A percentile compares a stretch with the other conserved stretches of the same genome.
Conservation (phyloP, 2,329 filamentous ascomycete species). For the Aspergillus candidus region DNA sequence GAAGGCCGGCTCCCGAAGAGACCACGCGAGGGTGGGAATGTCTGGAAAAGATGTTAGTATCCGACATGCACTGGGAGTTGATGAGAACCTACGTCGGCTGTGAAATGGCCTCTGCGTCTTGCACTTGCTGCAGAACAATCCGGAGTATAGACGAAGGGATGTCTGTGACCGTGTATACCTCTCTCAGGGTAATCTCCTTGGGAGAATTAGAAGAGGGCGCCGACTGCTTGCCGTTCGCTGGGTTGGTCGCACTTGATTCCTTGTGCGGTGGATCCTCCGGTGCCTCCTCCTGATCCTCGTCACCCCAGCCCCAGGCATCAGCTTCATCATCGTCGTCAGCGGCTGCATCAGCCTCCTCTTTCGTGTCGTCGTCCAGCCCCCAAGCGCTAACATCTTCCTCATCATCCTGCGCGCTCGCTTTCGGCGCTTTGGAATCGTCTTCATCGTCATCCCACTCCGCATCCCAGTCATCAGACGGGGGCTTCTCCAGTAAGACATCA, state of each 20-base stretch:
- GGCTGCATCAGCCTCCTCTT: constrained; percentile 9
- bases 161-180: constrained; percentile 82
- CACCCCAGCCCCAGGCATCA: constrained; percentile 83
- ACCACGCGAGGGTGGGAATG: constrained; percentile 33
- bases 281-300: constrained; percentile 48
- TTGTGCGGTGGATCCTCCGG: constrained; percentile 18
- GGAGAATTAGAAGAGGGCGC: constrained; percentile 16
- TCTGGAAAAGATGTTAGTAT: constrained; percentile 16
- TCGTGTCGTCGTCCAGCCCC: constrained; percentile 43
- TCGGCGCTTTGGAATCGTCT: constrained; percentile 21
- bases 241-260: constrained; percentile 12
- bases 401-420: constrained; percentile 23
- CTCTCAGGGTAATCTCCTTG: constrained; percentile 69
- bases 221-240: constrained; percentile 18
- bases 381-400: constrained; percentile 46
- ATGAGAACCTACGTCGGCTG: constrained; percentile 29
- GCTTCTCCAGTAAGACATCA: constrained; percentile 55
- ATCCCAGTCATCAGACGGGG: constrained; percentile 61
- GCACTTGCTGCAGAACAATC: constrained; percentile 37
- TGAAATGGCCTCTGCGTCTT: constrained; percentile 36
- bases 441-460: constrained; percentile 70
- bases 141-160: constrained; percentile 69
- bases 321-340: constrained; percentile 36
- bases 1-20: constrained; percentile 38
- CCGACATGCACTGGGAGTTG: neutral